Conservation (phyloP, 805 yeast species). For the Candida ulmi region DNA sequence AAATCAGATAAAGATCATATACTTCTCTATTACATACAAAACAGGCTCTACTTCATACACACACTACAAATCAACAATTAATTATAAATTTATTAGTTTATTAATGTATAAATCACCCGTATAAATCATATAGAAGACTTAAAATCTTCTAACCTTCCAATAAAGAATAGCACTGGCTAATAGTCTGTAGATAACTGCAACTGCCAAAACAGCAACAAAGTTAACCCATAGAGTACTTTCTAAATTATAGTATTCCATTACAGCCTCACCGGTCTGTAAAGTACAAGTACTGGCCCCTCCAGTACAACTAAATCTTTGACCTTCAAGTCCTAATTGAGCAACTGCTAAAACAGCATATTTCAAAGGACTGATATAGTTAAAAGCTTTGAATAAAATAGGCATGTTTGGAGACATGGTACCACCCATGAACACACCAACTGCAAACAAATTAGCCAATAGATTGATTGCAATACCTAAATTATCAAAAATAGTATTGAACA, state of each 20-base stretch:
- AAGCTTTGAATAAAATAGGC: slow-evolving; percentile 61
- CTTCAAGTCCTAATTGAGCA: slow-evolving; percentile 53
- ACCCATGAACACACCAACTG: slow-evolving; percentile 72
- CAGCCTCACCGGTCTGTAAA: slow-evolving; percentile 49
- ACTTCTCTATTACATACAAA: too few relatives aligned
- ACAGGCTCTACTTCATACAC: too few relatives aligned
- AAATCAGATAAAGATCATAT: too few relatives aligned
- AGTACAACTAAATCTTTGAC: slow-evolving; percentile 47
- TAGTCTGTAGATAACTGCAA: slow-evolving; percentile 12
- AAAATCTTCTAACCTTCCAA: slow-evolving; percentile 5
- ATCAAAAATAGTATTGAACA: slow-evolving; percentile 61
- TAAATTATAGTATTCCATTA: slow-evolving; percentile 46
- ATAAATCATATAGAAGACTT: too few relatives aligned
- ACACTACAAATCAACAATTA: too few relatives aligned
- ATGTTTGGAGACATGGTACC: slow-evolving; percentile 73
- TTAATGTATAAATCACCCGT: too few relatives aligned
- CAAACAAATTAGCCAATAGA: slow-evolving; percentile 54
- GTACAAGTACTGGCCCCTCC: slow-evolving; percentile 36
- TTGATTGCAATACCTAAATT: slow-evolving; percentile 78
- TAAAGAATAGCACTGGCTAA: slow-evolving; percentile 10
- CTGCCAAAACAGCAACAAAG: slow-evolving; percentile 11
- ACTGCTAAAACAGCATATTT: slow-evolving; percentile 61
- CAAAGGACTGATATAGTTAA: slow-evolving; percentile 68
- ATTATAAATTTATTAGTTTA: too few relatives aligned
- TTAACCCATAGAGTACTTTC: slow-evolving; percentile 12